A percentile compares a stretch with the other conserved stretches of the same genome.
Evolutionary conservation across 345 rosid species (phyloP).

Genomic region (Cardamine occulta): DNA sequence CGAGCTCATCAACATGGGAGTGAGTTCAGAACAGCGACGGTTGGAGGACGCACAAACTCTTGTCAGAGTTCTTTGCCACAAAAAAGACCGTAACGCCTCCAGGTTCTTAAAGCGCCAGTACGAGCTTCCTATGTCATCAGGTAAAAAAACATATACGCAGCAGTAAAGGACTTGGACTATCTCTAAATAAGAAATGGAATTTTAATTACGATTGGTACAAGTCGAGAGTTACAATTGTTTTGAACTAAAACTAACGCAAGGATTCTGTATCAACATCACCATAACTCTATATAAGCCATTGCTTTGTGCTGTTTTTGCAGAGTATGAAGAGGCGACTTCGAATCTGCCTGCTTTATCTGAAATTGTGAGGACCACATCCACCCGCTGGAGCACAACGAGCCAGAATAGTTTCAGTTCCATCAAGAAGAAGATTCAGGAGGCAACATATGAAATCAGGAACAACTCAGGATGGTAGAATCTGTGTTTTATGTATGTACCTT

Average conservation of each 20-base stretch:
- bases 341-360: slow-evolving; percentile 62
- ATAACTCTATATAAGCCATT: slow-evolving; percentile 3
- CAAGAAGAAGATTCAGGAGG: slow-evolving; percentile 80
- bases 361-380: slow-evolving; percentile 71
- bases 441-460: slow-evolving; percentile 74
- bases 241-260: slow-evolving; percentile 19
- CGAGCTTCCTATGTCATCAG: slow-evolving; percentile 95
- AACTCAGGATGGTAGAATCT: slow-evolving; percentile 55
- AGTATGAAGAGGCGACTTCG: slow-evolving; percentile 62
- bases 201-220: slow-evolving; percentile 28
- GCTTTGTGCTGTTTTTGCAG: slow-evolving; percentile 48
- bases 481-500: not conserved
- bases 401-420: slow-evolving; percentile 66
- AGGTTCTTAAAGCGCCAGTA: slow-evolving; percentile 80
- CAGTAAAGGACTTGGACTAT: not conserved
- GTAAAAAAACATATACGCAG: slow-evolving; percentile 43
- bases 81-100: slow-evolving; percentile 87
- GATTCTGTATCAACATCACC: slow-evolving; percentile 24
- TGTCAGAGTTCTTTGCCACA: slow-evolving; percentile 92
- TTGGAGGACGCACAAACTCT: slow-evolving; percentile 76
- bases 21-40: slow-evolving; percentile 55
- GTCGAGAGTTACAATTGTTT: slow-evolving; percentile 28
- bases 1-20: slow-evolving; percentile 66
- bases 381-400: slow-evolving; percentile 65
- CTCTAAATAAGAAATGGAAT: not conserved